Conservation (phyloP, 352 stramenopile genomes). For the Globisporangium canariense region DNA sequence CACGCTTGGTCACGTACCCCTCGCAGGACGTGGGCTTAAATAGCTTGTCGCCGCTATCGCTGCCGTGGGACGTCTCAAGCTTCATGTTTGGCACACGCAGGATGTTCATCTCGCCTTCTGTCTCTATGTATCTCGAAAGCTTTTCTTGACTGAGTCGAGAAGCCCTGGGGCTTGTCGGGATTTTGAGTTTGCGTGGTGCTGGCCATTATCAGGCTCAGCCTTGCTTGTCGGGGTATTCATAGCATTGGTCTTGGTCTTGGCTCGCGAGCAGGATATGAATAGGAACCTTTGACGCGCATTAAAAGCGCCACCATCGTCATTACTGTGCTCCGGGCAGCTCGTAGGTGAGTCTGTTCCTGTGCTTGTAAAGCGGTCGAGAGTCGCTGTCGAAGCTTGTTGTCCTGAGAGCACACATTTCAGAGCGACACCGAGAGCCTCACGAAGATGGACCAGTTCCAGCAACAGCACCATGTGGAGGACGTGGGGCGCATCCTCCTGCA, state of each 20-base stretch:
- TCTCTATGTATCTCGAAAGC: not conserved
- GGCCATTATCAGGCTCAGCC: not conserved
- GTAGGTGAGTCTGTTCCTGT: not conserved
- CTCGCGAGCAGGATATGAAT: not conserved
- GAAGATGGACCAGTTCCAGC: conserved; percentile 71
- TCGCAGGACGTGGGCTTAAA: conserved; percentile 72
- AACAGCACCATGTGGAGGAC: conserved; percentile 82
- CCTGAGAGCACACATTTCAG: not conserved
- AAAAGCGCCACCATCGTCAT: not conserved
- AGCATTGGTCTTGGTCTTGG: not conserved
- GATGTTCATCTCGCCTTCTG: conserved; percentile 47
- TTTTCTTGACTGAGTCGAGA: not conserved
- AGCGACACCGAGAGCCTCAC: not conserved
- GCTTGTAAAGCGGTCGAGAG: not conserved
- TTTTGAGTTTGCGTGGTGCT: not conserved
- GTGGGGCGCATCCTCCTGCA: conserved; percentile 77
- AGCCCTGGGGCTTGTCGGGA: not conserved
- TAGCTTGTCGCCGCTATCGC: conserved; percentile 26
- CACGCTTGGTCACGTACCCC: conserved; percentile 85
- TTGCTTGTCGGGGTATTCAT: not conserved
- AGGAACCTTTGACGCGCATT: not conserved
- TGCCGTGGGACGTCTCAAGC: conserved; percentile 8
- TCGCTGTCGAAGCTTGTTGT: not conserved
- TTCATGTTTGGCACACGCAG: conserved; percentile 39
- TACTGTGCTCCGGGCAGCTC: not conserved